Conservation (phyloP, 176 grass and related monocot species). For the Raddia distichophylla region DNA sequence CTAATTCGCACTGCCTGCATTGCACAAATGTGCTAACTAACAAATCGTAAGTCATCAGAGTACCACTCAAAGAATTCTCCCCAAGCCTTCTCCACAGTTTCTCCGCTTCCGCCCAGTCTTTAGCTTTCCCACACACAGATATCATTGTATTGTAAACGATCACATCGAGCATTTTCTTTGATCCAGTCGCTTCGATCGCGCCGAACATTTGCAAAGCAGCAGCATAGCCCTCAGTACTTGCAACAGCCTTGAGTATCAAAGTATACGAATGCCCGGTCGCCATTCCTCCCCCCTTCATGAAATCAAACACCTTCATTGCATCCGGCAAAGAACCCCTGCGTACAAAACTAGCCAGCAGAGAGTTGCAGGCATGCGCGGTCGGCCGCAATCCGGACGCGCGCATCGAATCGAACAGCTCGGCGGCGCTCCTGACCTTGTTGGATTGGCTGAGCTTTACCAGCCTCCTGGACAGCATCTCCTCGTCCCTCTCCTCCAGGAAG, state of each 20-base stretch:
- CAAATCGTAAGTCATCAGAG: conserved; percentile 77
- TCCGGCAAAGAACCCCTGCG: conserved; percentile 46
- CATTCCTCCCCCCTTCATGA: conserved; percentile 54
- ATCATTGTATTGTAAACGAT: conserved; percentile 95
- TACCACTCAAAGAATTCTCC: conserved; percentile 58
- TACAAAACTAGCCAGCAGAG: conserved; percentile 61
- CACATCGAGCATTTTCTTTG: conserved; percentile 59
- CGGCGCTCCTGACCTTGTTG: conserved; percentile 82
- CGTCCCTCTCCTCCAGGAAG: conserved; percentile 89
- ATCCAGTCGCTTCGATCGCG: conserved; percentile 47
- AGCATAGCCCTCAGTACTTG: conserved; percentile 47
- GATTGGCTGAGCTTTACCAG: conserved; percentile 69
- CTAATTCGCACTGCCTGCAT: conserved; percentile 75
- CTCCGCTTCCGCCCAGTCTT: conserved; percentile 73
- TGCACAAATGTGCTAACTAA: conserved; percentile 90
- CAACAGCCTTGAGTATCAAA: conserved; percentile 75
- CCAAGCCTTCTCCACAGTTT: conserved; percentile 72
- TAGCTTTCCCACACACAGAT: conserved; percentile 69
- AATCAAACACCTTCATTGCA: conserved; percentile 67
- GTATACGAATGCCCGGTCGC: conserved; percentile 74
- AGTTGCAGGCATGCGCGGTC: conserved; percentile 79
- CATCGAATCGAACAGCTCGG: conserved; percentile 82
- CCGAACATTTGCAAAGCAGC: conserved; percentile 65
- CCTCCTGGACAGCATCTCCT: conserved; percentile 67
- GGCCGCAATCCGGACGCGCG: conserved; percentile 64